Evolutionary conservation across 768 basidiomycete species (phyloP), one percentile per base, ranked within the genome.

Genomic region (Lactarius sanguifluus): DNA sequence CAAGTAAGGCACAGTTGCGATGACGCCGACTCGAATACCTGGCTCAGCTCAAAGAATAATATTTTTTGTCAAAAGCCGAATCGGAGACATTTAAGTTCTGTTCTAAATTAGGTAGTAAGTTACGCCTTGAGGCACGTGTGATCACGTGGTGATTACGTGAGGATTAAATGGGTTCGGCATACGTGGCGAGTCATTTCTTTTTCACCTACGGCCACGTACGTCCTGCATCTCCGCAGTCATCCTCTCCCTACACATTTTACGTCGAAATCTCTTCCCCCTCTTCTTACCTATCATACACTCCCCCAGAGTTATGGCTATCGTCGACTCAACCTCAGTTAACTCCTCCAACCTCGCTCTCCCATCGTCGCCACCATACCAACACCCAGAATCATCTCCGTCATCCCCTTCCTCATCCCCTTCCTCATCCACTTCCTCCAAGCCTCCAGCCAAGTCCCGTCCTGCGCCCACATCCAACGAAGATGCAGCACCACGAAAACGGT

Each of bases 401-500:
- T 59, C 70, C 20, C 59, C 58, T 23, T 30, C 64, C 0, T 64
- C 70, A 54, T 59, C 70, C 20, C 59, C 58, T 23, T 30, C 64
- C 0, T 28, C 50, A 30, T 28, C 62, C 3, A 43, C 68, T 25
- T 28, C 68, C 41, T 60, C 61, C 61, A 64, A 69, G 28, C 57
- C 64, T 57, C 47, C 68, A 55, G 63, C 68, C 38, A 73, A 64
- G 47, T 72, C 69, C 60, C 55, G 62, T 65, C 57, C 65, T 67
- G 41, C 65, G 59, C 68, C 60, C 41, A 65, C 59, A 66, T 54
- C 40, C 15, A 10, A 43, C 43, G 62, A 69, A 58, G 57, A 62
- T 43, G 28, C 56, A 36, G 85, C 88, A 16, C 83, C 90, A 34
- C 88, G 91, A 71, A 94, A 94, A 75, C 90, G 92, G 34, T 75